Conservation (phyloP, 495 filamentous ascomycete genomes). For the Durotheca rogersii region DNA sequence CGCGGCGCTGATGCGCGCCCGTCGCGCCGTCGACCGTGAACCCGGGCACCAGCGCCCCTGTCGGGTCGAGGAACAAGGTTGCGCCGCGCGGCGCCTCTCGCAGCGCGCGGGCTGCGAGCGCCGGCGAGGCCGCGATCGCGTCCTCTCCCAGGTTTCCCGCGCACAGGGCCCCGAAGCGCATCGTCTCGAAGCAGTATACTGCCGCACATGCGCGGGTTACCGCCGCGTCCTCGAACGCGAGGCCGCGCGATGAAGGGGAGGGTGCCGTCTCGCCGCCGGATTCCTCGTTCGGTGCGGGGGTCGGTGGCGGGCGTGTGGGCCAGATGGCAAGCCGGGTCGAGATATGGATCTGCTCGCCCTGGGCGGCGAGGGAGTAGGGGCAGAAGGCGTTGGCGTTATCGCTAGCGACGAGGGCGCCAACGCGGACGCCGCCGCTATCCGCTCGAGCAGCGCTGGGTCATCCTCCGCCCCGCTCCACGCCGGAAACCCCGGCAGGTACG, state of each 20-base stretch:
- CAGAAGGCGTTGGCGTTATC: conserved; percentile 46
- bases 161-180: conserved; percentile 46
- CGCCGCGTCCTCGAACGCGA: conserved; percentile 47
- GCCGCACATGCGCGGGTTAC: conserved; percentile 44
- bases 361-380: conserved; percentile 31
- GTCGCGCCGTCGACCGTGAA: conserved; percentile 26
- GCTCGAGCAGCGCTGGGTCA: conserved; percentile 38
- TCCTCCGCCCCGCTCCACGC: conserved; percentile 40
- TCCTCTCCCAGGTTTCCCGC: conserved; percentile 34
- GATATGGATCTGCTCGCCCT: conserved; percentile 36
- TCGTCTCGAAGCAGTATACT: conserved; percentile 50
- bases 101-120: conserved; percentile 15
- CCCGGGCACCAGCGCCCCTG: conserved; percentile 33
- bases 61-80: conserved; percentile 44
- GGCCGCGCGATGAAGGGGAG: no score
- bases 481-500: conserved; percentile 44
- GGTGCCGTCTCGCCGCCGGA: neutral
- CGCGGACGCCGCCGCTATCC: conserved; percentile 33
- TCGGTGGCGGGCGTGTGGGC: conserved; percentile 36
- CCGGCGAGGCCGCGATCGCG: conserved; percentile 22
- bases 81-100: conserved; percentile 32
- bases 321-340: conserved; percentile 39
- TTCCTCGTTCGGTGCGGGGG: conserved; percentile 19
- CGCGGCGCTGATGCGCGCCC: conserved; percentile 15
- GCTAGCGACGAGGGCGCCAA: conserved; percentile 41